A percentile compares a stretch with the other conserved stretches of the same genome.
Conservation (phyloP, 768 basidiomycete species). For the Tylopilus rubrobrunneus region DNA sequence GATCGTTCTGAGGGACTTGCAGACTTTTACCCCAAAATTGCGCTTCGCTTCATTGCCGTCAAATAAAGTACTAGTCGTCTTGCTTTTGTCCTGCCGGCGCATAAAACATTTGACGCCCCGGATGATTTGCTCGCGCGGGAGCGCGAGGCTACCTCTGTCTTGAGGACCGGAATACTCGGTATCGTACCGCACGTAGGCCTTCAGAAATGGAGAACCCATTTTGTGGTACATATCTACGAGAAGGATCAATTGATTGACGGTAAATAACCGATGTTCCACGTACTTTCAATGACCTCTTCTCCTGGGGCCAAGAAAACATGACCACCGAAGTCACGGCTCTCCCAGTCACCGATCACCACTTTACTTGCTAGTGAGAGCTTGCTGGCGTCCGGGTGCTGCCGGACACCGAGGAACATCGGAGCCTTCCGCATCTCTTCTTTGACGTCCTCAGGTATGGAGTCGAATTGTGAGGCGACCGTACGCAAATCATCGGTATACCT, state of each 20-base stretch:
- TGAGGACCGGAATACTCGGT: not conserved
- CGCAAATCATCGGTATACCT: constrained; percentile 15
- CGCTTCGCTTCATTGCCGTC: not conserved
- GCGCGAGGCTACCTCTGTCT: not conserved
- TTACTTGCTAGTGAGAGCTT: constrained; percentile 6
- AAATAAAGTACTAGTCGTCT: constrained; percentile 3
- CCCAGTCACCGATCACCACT: constrained; percentile 13
- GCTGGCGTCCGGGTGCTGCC: not conserved
- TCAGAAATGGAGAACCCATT: constrained; percentile 12
- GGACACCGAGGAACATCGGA: constrained; percentile 7
- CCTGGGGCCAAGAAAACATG: constrained; percentile 8
- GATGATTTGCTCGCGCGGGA: not conserved
- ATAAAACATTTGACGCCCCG: constrained; percentile 8
- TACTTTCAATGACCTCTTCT: constrained; percentile 11
- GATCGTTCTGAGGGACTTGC: constrained; percentile 3
- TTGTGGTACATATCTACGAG: constrained; percentile 9
- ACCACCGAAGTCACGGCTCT: constrained; percentile 1
- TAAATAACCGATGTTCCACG: not conserved
- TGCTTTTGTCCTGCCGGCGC: constrained; percentile 1
- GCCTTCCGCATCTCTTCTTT: constrained; percentile 7
- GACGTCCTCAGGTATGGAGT: constrained; percentile 7
- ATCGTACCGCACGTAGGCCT: constrained; percentile 4
- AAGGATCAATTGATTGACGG: not conserved
- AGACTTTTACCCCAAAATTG: not conserved
- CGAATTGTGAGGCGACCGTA: constrained; percentile 9